Conservation (phyloP, 208 protist species). For the Phytomonas francai region DNA sequence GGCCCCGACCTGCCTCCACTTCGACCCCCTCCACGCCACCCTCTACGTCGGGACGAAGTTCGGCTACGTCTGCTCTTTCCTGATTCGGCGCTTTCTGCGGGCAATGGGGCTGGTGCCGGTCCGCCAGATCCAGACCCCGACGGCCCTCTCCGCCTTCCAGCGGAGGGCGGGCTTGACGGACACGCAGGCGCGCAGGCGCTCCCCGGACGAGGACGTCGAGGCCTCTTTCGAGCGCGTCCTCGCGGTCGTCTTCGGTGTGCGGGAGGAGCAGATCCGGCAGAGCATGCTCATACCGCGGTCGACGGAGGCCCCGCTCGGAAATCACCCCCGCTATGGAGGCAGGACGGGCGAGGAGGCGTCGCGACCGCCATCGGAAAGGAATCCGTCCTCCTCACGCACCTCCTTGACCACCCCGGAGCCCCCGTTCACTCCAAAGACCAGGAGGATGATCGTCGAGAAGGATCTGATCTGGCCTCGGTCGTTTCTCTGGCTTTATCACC, state of each 20-base stretch:
- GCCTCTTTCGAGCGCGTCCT: conserved; percentile 11
- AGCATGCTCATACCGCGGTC: background rate
- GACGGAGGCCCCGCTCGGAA: background rate
- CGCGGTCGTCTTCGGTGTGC: conserved; percentile 13
- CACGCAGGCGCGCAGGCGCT: background rate
- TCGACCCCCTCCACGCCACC: conserved; percentile 44
- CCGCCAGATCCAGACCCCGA: conserved; percentile 14
- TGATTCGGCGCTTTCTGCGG: conserved; percentile 51
- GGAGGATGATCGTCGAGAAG: too few species aligned
- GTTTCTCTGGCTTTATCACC: too few species aligned
- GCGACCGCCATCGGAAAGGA: background rate
- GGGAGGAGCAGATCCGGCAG: background rate
- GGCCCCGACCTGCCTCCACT: conserved; percentile 35
- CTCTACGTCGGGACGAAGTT: conserved; percentile 69
- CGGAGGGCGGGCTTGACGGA: background rate
- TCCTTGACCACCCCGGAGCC: too few species aligned
- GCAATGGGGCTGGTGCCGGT: conserved; percentile 57
- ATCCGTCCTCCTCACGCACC: conserved; percentile 12
- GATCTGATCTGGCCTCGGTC: too few species aligned
- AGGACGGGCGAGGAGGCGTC: background rate
- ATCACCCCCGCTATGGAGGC: background rate
- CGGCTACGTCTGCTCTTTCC: conserved; percentile 58
- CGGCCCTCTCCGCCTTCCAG: background rate
- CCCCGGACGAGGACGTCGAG: background rate
- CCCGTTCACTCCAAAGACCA: too few species aligned